Conservation (phyloP, 805 yeast genomes). For the Dipodascopsis uninucleata region DNA sequence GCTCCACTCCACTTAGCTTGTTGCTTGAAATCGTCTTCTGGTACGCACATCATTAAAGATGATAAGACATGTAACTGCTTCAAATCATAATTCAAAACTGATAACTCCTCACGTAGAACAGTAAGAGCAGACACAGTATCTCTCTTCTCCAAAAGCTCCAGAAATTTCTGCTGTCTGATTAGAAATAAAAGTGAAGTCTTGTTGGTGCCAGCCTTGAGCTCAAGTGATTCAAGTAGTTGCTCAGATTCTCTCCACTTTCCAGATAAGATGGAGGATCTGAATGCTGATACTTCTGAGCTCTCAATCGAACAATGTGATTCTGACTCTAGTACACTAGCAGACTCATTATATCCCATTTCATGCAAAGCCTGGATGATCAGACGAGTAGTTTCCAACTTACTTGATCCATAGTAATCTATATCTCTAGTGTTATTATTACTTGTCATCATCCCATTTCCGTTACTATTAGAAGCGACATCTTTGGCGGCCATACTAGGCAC, state of each 20-base stretch:
- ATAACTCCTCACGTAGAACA: constrained; percentile 40
- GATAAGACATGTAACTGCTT: constrained; percentile 33
- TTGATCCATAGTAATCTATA: constrained; percentile 32
- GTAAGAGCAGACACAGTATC: constrained; percentile 38
- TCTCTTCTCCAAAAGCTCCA: constrained; percentile 42
- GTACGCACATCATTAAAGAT: constrained; percentile 32
- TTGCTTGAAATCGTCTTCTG: constrained; percentile 34
- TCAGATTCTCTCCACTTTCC: constrained; percentile 47
- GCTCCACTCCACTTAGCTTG: constrained; percentile 37
- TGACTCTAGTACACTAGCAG: constrained; percentile 41
- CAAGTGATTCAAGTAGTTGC: constrained; percentile 31
- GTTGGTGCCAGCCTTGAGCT: constrained; percentile 30
- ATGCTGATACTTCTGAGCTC: constrained; percentile 41
- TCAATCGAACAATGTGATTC: constrained; percentile 41
- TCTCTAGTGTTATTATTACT: constrained; percentile 2
- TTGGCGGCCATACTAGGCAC: no score
- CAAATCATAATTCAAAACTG: constrained; percentile 33
- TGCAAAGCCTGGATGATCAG: constrained; percentile 49
- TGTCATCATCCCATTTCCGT: constrained; percentile 2
- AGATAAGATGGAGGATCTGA: constrained; percentile 39
- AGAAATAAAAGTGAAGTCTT: constrained; percentile 35
- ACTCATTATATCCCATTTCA: constrained; percentile 46
- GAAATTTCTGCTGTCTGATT: constrained; percentile 42
- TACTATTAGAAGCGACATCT: no score
- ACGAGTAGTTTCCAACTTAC: constrained; percentile 43